These are phyloP conservation scores for Kodamaea fukazawae DNA, from an alignment of 805 yeast species.

Conservation along the genomic window DNA sequence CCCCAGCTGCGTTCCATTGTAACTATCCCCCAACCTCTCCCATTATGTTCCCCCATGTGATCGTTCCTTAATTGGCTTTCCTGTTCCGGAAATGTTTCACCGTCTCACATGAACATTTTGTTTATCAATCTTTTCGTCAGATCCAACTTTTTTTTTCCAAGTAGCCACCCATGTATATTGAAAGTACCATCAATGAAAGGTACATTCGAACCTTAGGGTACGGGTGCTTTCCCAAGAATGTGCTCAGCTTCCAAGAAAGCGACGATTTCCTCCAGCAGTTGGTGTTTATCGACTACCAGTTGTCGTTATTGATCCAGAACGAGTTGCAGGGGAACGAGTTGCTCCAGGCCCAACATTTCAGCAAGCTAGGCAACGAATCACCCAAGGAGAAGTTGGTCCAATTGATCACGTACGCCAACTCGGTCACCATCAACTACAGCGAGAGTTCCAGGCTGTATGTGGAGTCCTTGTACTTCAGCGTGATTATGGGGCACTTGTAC, in stretches of 20 bases:
- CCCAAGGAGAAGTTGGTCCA: conserved; percentile 22
- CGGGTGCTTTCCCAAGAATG: conserved; percentile 38
- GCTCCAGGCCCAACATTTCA: conserved; percentile 13
- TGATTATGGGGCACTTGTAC: conserved; percentile 35
- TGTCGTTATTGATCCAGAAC: conserved; percentile 30
- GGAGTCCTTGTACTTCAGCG: conserved; percentile 32
- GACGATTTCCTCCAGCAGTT: conserved; percentile 33
- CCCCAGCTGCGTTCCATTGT: no score
- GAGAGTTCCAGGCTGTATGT: conserved; percentile 21
- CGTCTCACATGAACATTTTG: neutral
- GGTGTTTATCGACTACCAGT: conserved; percentile 37
- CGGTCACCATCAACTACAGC: conserved; percentile 26
- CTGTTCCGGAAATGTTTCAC: no score
- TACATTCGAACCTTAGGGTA: conserved; percentile 27
- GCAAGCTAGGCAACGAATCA: conserved; percentile 8
- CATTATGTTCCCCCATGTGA: no score
- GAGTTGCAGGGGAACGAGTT: conserved; percentile 27
- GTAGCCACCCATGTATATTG: conserved; percentile 1
- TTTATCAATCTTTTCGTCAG: conserved; percentile 4
- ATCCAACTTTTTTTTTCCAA: neutral
- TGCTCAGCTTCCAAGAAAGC: conserved; percentile 32
- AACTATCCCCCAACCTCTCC: no score
- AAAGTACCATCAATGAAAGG: conserved; percentile 21
- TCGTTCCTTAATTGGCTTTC: no score
- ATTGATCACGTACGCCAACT: conserved; percentile 25